Conservation (phyloP, 2,329 filamentous ascomycete genomes). For the Mycosphaerella sp. region DNA sequence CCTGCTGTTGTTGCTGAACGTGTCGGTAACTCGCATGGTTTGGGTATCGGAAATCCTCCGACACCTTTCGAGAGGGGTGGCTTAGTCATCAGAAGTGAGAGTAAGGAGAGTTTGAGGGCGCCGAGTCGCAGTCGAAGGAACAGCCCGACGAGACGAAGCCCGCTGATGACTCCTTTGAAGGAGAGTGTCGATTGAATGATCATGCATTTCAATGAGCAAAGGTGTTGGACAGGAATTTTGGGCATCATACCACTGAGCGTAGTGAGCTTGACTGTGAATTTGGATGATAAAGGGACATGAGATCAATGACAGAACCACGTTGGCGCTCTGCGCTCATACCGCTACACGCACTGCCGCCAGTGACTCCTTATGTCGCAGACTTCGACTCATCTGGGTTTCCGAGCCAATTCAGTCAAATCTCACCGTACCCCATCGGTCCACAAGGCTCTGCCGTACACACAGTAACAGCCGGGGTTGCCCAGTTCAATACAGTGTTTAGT, state of each 20-base stretch:
- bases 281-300: no score
- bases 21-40: constrained; percentile 23
- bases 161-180: constrained; percentile 33
- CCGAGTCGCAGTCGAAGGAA: constrained; percentile 45
- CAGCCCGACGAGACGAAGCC: constrained; percentile 46
- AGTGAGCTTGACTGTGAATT: not conserved
- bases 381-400: no score
- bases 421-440: no score
- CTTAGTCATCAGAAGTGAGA: constrained; percentile 75
- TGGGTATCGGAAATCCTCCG: constrained; percentile 22
- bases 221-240: constrained; percentile 3
- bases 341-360: no score
- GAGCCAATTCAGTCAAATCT: no score
- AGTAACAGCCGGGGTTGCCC: no score
- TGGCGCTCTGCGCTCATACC: no score
- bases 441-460: no score
- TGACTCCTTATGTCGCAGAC: no score
- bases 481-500: no score
- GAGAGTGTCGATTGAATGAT: constrained; percentile 33
- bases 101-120: constrained; percentile 66
- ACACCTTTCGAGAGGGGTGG: constrained; percentile 59
- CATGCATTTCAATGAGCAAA: constrained; percentile 4
- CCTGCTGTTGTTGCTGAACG: constrained; percentile 21
- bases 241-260: not conserved
- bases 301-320: not conserved